These are phyloP conservation scores for Geotrichum citri-aurantii DNA, from an alignment of 1,139 yeast genomes.

Conservation along the genomic window DNA sequence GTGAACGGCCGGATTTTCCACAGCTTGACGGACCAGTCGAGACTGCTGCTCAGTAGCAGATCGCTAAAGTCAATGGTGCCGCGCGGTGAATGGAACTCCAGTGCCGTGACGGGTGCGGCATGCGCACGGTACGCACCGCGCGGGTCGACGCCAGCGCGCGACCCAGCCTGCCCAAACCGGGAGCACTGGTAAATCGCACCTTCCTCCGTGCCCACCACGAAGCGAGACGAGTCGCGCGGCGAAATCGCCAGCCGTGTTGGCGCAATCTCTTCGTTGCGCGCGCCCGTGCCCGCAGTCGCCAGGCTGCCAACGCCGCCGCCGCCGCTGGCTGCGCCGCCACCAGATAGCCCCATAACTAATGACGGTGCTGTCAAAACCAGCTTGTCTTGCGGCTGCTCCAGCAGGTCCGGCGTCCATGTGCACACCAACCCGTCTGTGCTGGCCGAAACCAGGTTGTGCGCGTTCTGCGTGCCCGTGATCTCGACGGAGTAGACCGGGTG, in stretches of 20 bases:
- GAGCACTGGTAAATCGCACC: conserved; percentile 45
- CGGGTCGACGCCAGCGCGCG: conserved; percentile 35
- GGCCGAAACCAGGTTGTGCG: conserved; percentile 37
- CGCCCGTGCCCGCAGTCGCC: conserved; percentile 15
- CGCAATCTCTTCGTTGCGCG: conserved; percentile 38
- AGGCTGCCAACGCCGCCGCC: not conserved
- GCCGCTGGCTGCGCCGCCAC: not conserved
- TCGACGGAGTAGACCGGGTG: conserved; percentile 41
- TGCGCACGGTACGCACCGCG: conserved; percentile 34
- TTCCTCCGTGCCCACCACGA: conserved; percentile 45
- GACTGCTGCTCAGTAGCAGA: conserved; percentile 35
- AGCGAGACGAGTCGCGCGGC: conserved; percentile 35
- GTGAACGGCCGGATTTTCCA: conserved; percentile 34
- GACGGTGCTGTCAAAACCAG: conserved; percentile 31
- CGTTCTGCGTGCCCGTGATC: conserved; percentile 36
- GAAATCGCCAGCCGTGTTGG: conserved; percentile 37
- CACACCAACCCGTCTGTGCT: conserved; percentile 46
- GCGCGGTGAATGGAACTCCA: conserved; percentile 33
- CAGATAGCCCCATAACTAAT: conserved; percentile 6
- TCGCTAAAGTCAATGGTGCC: conserved; percentile 33
- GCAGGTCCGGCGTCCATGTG: conserved; percentile 44
- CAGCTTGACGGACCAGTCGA: conserved; percentile 42
- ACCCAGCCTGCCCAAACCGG: conserved; percentile 36
- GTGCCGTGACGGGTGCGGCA: conserved; percentile 36
- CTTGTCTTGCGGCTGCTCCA: conserved; percentile 40